phyloP scores from a whole-genome alignment of 495 filamentous ascomycete species.

The Penicillium goetzii region DNA sequence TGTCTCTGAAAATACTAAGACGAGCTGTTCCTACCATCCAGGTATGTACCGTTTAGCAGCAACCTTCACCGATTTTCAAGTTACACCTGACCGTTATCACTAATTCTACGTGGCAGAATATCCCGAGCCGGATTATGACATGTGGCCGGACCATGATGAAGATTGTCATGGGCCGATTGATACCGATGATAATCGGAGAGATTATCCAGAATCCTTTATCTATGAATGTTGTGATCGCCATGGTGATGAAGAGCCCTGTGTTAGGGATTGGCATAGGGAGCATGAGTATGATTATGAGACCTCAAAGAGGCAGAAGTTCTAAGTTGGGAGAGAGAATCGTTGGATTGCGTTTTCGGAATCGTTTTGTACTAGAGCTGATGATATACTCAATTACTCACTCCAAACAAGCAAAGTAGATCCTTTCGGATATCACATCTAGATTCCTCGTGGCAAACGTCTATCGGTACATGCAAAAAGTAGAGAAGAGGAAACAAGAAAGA shows the following conservation, averaged over 20 bases:
- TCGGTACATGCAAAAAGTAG: slow-evolving; percentile 38
- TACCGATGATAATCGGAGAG: not conserved
- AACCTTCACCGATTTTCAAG: not conserved
- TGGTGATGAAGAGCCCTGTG: not conserved
- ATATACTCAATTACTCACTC: not conserved
- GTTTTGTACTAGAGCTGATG: not conserved
- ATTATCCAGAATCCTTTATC: not conserved
- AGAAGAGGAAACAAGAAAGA: slow-evolving; percentile 17
- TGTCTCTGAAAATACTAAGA: not conserved
- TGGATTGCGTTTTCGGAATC: not conserved
- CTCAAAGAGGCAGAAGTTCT: not conserved
- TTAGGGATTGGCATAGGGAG: not conserved
- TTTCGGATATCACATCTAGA: slow-evolving; percentile 33
- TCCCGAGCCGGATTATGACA: not conserved
- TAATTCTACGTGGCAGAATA: not conserved
- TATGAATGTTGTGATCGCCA: not conserved
- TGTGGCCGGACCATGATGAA: not conserved
- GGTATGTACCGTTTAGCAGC: not conserved
- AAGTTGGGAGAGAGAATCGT: not conserved
- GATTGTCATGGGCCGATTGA: not conserved
- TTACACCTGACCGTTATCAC: not conserved
- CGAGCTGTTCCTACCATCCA: not conserved
- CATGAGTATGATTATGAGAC: not conserved
- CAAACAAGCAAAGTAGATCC: not conserved
- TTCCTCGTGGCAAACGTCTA: slow-evolving; percentile 35